These are phyloP conservation scores for Mucor irregularis DNA, from an alignment of 371 early-diverging fungal species.

Conservation along the genomic window DNA sequence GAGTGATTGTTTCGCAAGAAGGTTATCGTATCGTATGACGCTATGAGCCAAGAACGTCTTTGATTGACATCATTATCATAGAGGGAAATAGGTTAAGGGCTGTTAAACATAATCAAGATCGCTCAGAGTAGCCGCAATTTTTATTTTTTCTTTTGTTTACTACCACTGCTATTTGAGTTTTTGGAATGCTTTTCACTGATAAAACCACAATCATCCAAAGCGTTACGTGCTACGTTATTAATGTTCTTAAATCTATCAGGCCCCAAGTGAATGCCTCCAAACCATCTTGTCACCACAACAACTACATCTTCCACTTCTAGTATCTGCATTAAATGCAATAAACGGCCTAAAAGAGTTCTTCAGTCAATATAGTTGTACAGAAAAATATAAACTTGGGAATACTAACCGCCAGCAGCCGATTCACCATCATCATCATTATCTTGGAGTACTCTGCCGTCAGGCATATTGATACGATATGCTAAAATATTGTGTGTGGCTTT, in stretches of 20 bases:
- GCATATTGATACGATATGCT: constrained; percentile 78
- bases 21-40: too few species aligned
- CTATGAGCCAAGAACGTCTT: too few species aligned
- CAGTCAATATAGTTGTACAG: background rate
- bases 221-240: constrained; percentile 77
- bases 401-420: constrained; percentile 72
- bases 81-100: too few species aligned
- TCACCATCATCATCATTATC: constrained; percentile 88
- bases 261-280: constrained; percentile 84
- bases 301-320: constrained; percentile 73
- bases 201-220: constrained; percentile 68
- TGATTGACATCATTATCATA: too few species aligned
- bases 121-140: too few species aligned
- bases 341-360: constrained; percentile 45
- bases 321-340: constrained; percentile 77
- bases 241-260: constrained; percentile 91
- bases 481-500: constrained; percentile 89
- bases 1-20: too few species aligned
- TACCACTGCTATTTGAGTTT: constrained; percentile 1
- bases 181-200: constrained; percentile 29
- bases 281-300: constrained; percentile 90
- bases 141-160: constrained; percentile 12
- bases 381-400: too few species aligned
- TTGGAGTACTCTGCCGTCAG: constrained; percentile 59
- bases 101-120: too few species aligned